Evolutionary conservation across 2,329 filamentous ascomycete species (phyloP), one percentile per base, ranked within the genome.

Genomic region (Cercospora beticola): DNA sequence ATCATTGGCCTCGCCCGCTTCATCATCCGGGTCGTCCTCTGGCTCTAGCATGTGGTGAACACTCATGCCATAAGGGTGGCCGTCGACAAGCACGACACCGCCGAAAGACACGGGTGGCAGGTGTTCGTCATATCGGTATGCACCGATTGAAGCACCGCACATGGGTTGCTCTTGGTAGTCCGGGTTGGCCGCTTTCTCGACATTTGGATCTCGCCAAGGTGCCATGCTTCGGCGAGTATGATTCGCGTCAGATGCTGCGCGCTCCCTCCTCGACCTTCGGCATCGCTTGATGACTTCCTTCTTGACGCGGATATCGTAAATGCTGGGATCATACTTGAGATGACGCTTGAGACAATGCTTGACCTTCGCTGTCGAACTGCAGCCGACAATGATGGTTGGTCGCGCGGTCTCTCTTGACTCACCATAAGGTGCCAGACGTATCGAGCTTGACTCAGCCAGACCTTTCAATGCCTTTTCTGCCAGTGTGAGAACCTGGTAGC

Each of bases 11-110:
- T 78, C 79, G 30, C 76, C 77, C 4, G 83, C 81, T 4, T 79
- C 81, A 43, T 87, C 85, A 54, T 86, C 85, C 56, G 83, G 74
- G 10, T 86, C 84, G 67, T 86, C 86, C 10, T 86, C 83, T 12
- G 83, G 81, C 74, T 97, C 94, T 2, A 98, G 87, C 89, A 98
- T 94, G 79, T 98, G 94, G 76, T 98, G 94, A 0, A 98, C 94
- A 23, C 93, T 97, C 92, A 98, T 95, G 12, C 94, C 94, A 75
- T 93, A 95, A 0, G 92, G 88, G 78, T 91, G 89, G 65, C 91
- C 89, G 76, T 98, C 93, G 1, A 98, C 88, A 33, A 95, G 82
- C 49, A 98, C 88, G 4, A 97, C 86, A 8, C 94, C 94, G 12
- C 94, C 94, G 73, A 97, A 93, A 33, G 93, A 96, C 3, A 97